Evolutionary conservation across 495 filamentous ascomycete genomes (phyloP), one percentile per base, ranked within the genome.

Genomic region (Lasiosphaeria hispida): DNA sequence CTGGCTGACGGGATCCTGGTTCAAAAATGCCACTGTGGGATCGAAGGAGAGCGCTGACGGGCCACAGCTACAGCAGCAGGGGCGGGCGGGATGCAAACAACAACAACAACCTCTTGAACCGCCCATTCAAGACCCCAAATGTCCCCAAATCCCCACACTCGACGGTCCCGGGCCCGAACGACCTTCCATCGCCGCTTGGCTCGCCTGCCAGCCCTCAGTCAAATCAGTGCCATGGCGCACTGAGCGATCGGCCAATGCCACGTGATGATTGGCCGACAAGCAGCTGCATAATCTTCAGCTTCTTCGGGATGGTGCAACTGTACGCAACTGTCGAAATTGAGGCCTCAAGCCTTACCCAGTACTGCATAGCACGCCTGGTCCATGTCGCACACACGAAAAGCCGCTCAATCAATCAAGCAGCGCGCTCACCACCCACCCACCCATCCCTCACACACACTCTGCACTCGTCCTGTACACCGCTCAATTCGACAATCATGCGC

Each of bases 251-350:
- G 19, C 7, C 38, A 11, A 33, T 18, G 4, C 15, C 52, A 44
- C 52, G 52, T 55, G 52, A 44, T 55, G 52, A 55, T 42, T 55
- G 52, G 39, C 13, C 40, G 4, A 17, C 34, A 36, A n/a, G 19
- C n/a, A 40, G 35, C n/a, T 52, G 49, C 49, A 52, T 52, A 39
- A 52, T 52, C 49, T 52, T 52, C 49, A 52, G 49, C 49, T 52
- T 52, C 49, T 8, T 7, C n/a, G n/a, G 41, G 48, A 50, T 36
- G 34, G 23, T 19, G 23, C 23, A 30, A 30, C 23, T 30, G 23
- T 30, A 30, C 23, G 23, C 23, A 30, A 30, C 23, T 30, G 23
- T 30, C 23, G 23, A 30, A 49, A 7, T 52, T n/a, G 49, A 14
- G 7, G 17, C 15, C 34, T 5, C 17, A 37, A 6, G 1, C 15